Conservation (phyloP, 345 rosid genomes). For the Lepidium sativum region DNA sequence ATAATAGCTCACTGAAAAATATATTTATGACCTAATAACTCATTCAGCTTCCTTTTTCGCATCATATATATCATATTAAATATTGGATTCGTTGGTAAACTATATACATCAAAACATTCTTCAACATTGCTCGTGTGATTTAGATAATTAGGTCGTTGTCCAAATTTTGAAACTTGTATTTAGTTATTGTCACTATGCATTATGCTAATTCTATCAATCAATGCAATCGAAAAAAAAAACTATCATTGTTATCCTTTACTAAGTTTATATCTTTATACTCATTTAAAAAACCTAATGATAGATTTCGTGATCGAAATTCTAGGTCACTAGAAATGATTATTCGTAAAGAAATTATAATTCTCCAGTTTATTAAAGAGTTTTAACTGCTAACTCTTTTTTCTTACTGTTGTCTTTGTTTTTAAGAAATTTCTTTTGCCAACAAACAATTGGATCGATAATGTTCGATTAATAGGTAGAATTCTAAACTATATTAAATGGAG, state of each 20-base stretch:
- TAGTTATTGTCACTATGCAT: background rate
- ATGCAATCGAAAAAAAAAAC: background rate
- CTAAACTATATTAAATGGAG: no score
- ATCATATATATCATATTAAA: background rate
- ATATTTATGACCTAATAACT: background rate
- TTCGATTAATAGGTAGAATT: no score
- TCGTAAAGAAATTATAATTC: background rate
- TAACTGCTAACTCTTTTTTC: background rate
- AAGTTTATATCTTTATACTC: background rate
- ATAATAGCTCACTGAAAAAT: background rate
- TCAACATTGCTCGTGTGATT: conserved; percentile 8
- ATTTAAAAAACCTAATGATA: background rate
- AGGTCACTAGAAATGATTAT: background rate
- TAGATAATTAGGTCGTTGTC: conserved; percentile 29
- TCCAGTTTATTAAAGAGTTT: background rate
- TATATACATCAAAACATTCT: conserved; percentile 28
- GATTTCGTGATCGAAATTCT: background rate
- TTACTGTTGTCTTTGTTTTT: no score
- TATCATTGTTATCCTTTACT: conserved; percentile 5
- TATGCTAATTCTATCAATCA: background rate
- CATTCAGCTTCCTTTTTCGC: background rate
- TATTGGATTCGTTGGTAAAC: conserved; percentile 18
- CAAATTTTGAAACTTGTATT: background rate
- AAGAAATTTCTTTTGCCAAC: no score
- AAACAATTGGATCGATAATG: no score